These are phyloP conservation scores for Acer campestre DNA, from an alignment of 345 rosid genomes.

Conservation along the genomic window DNA sequence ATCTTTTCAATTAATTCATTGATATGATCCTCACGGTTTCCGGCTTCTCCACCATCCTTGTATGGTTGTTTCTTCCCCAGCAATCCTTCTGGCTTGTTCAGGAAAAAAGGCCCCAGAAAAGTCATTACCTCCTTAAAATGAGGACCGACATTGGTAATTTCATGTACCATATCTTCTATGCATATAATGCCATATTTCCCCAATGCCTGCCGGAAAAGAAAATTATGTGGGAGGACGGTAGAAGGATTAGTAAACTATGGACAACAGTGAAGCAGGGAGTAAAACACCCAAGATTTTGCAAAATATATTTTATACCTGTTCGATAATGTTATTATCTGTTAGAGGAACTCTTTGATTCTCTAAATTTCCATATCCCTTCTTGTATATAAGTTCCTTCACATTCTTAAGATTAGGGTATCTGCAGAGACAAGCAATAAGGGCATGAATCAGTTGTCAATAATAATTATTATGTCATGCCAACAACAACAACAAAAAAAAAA, in stretches of 20 bases:
- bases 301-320: no score
- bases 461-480: no score
- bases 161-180: slow-evolving; percentile 75
- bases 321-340: no score
- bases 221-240: background rate
- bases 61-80: slow-evolving; percentile 58
- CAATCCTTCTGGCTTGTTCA: slow-evolving; percentile 48
- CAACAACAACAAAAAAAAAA: no score
- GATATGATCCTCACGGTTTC: slow-evolving; percentile 78
- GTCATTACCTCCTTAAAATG: slow-evolving; percentile 59
- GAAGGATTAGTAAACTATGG: background rate
- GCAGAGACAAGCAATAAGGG: no score
- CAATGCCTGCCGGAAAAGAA: slow-evolving; percentile 48
- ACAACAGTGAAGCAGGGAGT: background rate
- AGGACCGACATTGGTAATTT: slow-evolving; percentile 69
- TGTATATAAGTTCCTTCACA: no score
- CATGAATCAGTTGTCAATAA: no score
- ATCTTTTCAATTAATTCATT: slow-evolving; percentile 71
- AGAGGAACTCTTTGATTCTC: no score
- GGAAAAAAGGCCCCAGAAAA: slow-evolving; percentile 41
- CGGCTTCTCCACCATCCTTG: slow-evolving; percentile 84
- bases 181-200: slow-evolving; percentile 71
- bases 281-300: no score
- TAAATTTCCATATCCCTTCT: no score
- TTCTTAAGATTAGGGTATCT: no score